A percentile compares a stretch with the other conserved stretches of the same genome.
phyloP scores from a whole-genome alignment of 208 protist species.

The Leishmania turanica region DNA sequence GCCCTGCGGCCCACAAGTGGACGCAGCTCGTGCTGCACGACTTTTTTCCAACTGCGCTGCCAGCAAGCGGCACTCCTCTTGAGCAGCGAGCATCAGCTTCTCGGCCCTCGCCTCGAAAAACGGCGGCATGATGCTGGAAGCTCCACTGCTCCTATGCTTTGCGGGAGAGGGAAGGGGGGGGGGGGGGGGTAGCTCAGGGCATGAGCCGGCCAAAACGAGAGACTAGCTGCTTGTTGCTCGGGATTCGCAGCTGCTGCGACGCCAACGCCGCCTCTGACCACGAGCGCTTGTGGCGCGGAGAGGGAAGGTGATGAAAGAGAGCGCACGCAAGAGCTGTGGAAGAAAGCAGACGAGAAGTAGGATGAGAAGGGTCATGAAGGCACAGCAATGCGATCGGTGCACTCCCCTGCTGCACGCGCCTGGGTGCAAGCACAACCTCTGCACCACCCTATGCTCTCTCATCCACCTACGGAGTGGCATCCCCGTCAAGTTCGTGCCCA shows the following conservation, averaged over 20 bases:
- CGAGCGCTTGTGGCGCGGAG: not conserved
- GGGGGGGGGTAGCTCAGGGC: not conserved
- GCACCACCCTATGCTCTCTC: not conserved
- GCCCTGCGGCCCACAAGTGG: not conserved
- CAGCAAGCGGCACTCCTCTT: slow-evolving; percentile 34
- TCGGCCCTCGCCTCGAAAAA: slow-evolving; percentile 4
- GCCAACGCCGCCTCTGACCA: not conserved
- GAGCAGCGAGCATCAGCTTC: slow-evolving; percentile 19
- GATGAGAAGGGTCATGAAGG: not conserved
- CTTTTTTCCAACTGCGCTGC: slow-evolving; percentile 40
- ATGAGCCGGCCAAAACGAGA: not conserved
- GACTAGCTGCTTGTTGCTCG: not conserved
- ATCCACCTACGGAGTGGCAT: not conserved
- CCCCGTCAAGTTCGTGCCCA: not conserved
- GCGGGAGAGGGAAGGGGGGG: not conserved
- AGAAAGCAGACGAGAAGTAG: not conserved
- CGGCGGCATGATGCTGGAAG: not conserved
- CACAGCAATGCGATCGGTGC: not conserved
- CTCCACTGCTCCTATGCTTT: not conserved
- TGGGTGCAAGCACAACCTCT: not conserved
- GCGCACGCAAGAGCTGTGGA: not conserved
- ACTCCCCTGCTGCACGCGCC: not conserved
- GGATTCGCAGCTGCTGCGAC: not conserved
- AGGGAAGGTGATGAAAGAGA: not conserved
- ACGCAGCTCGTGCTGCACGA: slow-evolving; percentile 11